Evolutionary conservation across 768 basidiomycete genomes (phyloP).

Genomic region (Xerocomellus chrysenteron): DNA sequence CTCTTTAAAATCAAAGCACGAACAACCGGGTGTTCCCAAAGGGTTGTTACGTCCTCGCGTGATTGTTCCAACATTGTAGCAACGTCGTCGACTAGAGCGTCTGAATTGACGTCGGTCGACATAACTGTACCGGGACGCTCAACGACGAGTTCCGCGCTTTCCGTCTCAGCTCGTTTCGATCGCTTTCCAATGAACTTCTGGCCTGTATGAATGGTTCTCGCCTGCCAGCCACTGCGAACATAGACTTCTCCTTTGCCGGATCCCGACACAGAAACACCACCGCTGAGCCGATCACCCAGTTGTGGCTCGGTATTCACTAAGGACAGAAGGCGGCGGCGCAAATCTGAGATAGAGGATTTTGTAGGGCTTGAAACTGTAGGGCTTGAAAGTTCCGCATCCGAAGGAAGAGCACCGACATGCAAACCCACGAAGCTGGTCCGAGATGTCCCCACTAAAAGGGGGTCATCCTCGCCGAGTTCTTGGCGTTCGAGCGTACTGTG

Average conservation of each 20-base stretch:
- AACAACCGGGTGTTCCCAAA: conserved; percentile 75
- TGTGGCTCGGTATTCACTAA: conserved; percentile 60
- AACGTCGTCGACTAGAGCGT: conserved; percentile 59
- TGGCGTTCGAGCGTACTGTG: conserved; percentile 35
- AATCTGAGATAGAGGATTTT: conserved; percentile 43
- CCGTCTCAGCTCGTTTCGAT: conserved; percentile 24
- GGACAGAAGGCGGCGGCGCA: conserved; percentile 59
- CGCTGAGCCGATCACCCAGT: conserved; percentile 71
- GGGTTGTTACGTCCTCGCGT: conserved; percentile 63
- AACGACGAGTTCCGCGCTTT: conserved; percentile 27
- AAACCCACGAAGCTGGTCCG: conserved; percentile 10
- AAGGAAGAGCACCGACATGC: conserved; percentile 6
- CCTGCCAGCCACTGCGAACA: conserved; percentile 82
- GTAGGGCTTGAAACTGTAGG: conserved; percentile 17
- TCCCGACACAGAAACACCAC: conserved; percentile 68
- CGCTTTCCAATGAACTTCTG: conserved; percentile 31
- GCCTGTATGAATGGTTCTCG: conserved; percentile 59
- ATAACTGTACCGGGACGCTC: conserved; percentile 30
- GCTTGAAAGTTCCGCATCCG: conserved; percentile 10
- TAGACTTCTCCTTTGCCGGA: conserved; percentile 76
- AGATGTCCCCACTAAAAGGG: conserved; percentile 15
- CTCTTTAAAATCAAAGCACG: conserved; percentile 64
- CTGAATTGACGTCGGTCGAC: conserved; percentile 39
- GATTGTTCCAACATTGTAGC: conserved; percentile 56
- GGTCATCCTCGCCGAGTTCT: conserved; percentile 28